Base-by-base conservation (phyloP, 768 basidiomycete species). In the Russula compacta region DNA sequence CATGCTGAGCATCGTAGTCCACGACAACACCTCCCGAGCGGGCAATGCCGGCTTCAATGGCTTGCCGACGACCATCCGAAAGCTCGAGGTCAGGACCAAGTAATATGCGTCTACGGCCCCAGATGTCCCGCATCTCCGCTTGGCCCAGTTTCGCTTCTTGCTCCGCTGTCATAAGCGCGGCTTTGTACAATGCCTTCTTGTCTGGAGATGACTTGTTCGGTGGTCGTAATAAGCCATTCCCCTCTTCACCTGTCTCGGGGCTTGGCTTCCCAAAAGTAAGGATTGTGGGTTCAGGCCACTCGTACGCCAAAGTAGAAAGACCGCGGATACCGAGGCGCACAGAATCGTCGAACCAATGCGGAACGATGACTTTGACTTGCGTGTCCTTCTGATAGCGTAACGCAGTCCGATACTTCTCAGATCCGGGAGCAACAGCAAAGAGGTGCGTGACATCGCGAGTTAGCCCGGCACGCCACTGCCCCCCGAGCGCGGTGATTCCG, bases 321-420 rank as follows among this genome's bases (percentile, higher is more conserved):
- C 73, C 73, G 12, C 79, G 71, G 21, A 75, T 65, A 6, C 72
- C 74, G 17, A 90, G 74, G 14, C 81, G 77, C 24, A 88, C 78
- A 3, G 79, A 79, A 65, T 93, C 91, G 66, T 94, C 89, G 61
- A 94, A 94, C 93, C 94, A 97, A 64, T 94, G 90, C 0, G 93
- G 94, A 0, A 92, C 78, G n/a, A 97, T 68, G 10, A 92, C 75
- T 53, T 79, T 82, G 67, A 94, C 80, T 9, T 76, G 73, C 0
- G 83, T 84, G 51, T 79, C 73, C 3, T 79, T 71, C 53, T 82
- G 79, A 71, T 80, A 84, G 64, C 86, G 82, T 64, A 86, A 74
- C 35, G 79, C 78, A 3, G 74, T 77, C 36, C 74, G 69, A 67
- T 78, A 80, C 69, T 79, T 72, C 55, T 61, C 65, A 5, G 82